Percentiles rank a stretch among this genome's conserved stretches.
Evolutionary conservation across 345 rosid genomes (phyloP).

Genomic region (Alliaria petiolata): DNA sequence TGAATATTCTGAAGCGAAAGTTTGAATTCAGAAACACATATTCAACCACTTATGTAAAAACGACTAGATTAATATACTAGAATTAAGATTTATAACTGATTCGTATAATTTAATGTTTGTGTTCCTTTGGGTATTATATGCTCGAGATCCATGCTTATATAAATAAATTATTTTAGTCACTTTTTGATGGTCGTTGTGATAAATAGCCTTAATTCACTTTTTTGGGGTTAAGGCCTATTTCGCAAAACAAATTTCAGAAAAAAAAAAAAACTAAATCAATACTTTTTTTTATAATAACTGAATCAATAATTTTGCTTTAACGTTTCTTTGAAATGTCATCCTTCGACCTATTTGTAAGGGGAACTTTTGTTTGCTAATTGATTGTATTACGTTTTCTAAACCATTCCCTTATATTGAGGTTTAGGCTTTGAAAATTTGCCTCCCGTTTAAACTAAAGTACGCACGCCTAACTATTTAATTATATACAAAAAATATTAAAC

Average conservation of each 20-base stretch:
- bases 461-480: not conserved
- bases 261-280: not conserved
- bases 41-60: too few relatives aligned
- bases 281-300: not conserved
- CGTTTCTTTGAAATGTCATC: not conserved
- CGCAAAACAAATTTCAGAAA: too few relatives aligned
- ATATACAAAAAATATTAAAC: not conserved
- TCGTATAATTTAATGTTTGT: not conserved
- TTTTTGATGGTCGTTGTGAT: not conserved
- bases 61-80: too few relatives aligned
- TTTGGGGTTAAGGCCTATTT: too few relatives aligned
- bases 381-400: not conserved
- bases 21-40: too few relatives aligned
- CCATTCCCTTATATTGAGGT: slow-evolving; percentile 21
- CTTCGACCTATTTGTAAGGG: not conserved
- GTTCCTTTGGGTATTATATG: not conserved
- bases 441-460: slow-evolving; percentile 9
- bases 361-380: slow-evolving; percentile 1
- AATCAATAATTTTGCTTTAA: not conserved
- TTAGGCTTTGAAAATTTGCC: slow-evolving; percentile 13
- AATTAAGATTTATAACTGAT: not conserved
- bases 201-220: not conserved
- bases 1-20: too few relatives aligned
- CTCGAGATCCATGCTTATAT: not conserved
- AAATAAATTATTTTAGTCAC: not conserved